Base-by-base conservation (phyloP, 1,284 basidiomycete species). In the Retiboletus flavoniger region DNA sequence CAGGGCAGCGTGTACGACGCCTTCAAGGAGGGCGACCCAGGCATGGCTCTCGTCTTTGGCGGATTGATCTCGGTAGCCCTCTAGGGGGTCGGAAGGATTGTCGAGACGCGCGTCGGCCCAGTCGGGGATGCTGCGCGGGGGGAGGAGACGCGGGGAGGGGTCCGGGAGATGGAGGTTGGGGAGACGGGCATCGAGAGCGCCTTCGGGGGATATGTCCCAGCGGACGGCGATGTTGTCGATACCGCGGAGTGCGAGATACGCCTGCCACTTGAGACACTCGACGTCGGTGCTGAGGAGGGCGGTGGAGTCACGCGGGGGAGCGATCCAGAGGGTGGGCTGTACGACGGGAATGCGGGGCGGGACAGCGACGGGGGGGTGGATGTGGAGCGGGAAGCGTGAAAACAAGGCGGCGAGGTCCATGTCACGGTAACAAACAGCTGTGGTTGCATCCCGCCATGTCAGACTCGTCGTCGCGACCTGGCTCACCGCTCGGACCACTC, bases 191-290 rank as follows among this genome's bases (percentile, higher is more conserved):
- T 82, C 85, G 40, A 89, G 72, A 7, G 81, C 84, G 29, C 89
- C 89, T 53, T 87, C 83, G 17, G 80, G 73, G 14, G 78, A 67
- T 32, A 91, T 74, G 66, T 91, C 85, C 72, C 81, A 87, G 47
- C 86, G 79, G 13, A 90, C 71, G 26, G 70, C 70, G 46, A 89
- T 70, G 60, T 71, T 62, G 17, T 60, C 68, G 51, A 87, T 65
- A 4, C 81, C 82, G 50, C 86, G 81, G 16, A 92, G 78, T 2
- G 89, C 87, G 54, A 92, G 76, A 68, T 88, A 90, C 0, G 89
- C 86, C 68, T 91, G 89, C 89, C 89, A 91, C 72, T 89, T 91
- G 62, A 92, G 78, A 69, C 89, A 91, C 62, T 91, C 88, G 58
- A 90, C 84, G 70, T 92, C 89, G 50, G 76, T 70, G 67, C 87